These are phyloP conservation scores for Termitomyces sp. DNA, from an alignment of 768 basidiomycete genomes.

Conservation along the genomic window DNA sequence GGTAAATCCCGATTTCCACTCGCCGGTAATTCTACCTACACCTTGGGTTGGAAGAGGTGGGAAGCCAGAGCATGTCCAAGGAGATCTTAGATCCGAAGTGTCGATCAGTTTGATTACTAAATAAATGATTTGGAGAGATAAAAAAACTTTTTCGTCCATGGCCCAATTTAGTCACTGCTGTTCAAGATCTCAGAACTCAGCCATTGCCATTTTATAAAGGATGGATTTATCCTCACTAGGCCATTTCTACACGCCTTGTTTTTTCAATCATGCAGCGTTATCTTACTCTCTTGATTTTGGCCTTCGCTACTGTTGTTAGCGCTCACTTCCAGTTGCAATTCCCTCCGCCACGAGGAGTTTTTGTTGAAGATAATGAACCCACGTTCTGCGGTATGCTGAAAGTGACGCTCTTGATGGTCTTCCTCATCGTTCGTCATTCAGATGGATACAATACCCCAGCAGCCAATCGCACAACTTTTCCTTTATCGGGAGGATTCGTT, in stretches of 20 bases:
- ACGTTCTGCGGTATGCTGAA: conserved; percentile 60
- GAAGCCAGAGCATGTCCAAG: too few relatives aligned
- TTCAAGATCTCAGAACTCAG: too few relatives aligned
- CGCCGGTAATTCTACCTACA: too few relatives aligned
- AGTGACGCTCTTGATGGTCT: background rate
- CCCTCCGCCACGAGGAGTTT: conserved; percentile 68
- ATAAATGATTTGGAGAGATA: background rate
- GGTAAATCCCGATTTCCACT: too few relatives aligned
- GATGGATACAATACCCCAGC: conserved; percentile 59
- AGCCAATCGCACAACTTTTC: conserved; percentile 65
- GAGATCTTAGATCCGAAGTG: too few relatives aligned
- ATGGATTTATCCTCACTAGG: background rate
- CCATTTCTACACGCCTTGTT: background rate
- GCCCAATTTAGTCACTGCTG: too few relatives aligned
- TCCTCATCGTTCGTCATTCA: conserved; percentile 21
- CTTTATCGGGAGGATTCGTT: conserved; percentile 59
- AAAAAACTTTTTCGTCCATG: conserved; percentile 24
- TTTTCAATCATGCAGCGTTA: conserved; percentile 9
- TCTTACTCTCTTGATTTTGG: conserved; percentile 30
- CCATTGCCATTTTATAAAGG: background rate
- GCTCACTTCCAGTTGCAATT: conserved; percentile 84
- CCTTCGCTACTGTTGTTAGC: conserved; percentile 38
- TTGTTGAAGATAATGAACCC: conserved; percentile 55
- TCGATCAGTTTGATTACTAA: too few relatives aligned
- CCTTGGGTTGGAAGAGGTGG: too few relatives aligned